phyloP scores from a whole-genome alignment of 257 asterid genomes.

The Solanum boliviense region DNA sequence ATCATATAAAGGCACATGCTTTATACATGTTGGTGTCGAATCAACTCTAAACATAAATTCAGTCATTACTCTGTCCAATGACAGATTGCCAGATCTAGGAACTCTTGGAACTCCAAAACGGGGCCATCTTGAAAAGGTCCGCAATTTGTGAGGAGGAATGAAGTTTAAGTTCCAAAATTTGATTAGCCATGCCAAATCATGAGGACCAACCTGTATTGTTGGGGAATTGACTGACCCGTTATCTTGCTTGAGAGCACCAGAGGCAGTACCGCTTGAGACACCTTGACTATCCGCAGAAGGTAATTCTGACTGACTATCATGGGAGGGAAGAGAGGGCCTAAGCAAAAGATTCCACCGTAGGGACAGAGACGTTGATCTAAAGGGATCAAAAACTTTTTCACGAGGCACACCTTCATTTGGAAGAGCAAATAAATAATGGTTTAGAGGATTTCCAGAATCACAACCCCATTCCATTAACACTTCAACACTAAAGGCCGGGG shows the following conservation, averaged over 20 bases:
- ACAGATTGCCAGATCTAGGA: constrained; percentile 92
- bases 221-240: constrained; percentile 47
- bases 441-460: constrained; percentile 88
- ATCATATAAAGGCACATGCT: constrained; percentile 77
- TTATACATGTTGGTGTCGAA: constrained; percentile 74
- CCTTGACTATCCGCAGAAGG: constrained; percentile 26
- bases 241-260: constrained; percentile 29
- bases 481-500: constrained; percentile 68
- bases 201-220: constrained; percentile 79
- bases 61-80: constrained; percentile 96
- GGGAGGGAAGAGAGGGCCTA: constrained; percentile 50
- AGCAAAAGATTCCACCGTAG: constrained; percentile 81
- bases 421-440: constrained; percentile 92
- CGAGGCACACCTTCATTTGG: constrained; percentile 80
- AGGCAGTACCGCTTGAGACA: constrained; percentile 33
- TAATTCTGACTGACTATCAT: constrained; percentile 28
- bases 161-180: constrained; percentile 84
- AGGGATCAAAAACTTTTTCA: constrained; percentile 80
- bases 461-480: constrained; percentile 97
- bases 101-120: constrained; percentile 87
- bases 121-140: constrained; percentile 95
- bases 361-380: constrained; percentile 85
- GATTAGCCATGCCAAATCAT: constrained; percentile 88
- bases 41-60: constrained; percentile 95
- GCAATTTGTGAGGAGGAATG: constrained; percentile 88